phyloP scores from a whole-genome alignment of 139 green algal species.

The Micromonas commoda region DNA sequence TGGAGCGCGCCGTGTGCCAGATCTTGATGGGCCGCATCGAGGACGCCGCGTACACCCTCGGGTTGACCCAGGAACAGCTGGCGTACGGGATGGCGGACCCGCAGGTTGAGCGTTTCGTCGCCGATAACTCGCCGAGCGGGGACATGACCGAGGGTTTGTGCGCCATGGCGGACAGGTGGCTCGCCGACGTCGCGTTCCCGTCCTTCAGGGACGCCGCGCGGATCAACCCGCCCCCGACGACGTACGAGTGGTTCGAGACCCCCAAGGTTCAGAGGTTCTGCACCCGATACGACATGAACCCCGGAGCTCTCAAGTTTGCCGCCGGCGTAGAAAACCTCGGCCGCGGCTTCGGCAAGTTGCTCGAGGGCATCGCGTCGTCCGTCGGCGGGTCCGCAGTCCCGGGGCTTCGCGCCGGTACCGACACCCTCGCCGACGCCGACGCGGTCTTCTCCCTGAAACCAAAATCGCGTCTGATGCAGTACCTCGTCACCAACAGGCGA shows the following conservation, averaged over 20 bases:
- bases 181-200: constrained; percentile 13
- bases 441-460: no score
- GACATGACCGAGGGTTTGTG: constrained; percentile 11
- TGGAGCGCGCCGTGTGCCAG: constrained; percentile 15
- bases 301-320: not conserved
- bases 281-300: not conserved
- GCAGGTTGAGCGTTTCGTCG: not conserved
- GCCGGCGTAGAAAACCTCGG: not conserved
- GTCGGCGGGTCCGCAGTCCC: not conserved
- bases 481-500: no score
- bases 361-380: not conserved
- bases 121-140: not conserved
- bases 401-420: not conserved
- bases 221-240: not conserved
- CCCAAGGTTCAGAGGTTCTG: constrained; percentile 1
- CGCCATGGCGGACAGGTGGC: constrained; percentile 6
- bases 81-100: not conserved
- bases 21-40: constrained; percentile 5
- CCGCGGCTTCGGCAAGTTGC: not conserved
- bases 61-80: not conserved
- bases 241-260: constrained; percentile 6
- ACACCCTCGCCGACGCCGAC: not conserved
- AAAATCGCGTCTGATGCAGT: no score
- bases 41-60: not conserved
- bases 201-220: not conserved